Percentiles rank a stretch among this genome's conserved stretches.
These are phyloP conservation scores for Agaricales sp. DNA, from an alignment of 1,284 basidiomycete genomes.

Conservation along the genomic window DNA sequence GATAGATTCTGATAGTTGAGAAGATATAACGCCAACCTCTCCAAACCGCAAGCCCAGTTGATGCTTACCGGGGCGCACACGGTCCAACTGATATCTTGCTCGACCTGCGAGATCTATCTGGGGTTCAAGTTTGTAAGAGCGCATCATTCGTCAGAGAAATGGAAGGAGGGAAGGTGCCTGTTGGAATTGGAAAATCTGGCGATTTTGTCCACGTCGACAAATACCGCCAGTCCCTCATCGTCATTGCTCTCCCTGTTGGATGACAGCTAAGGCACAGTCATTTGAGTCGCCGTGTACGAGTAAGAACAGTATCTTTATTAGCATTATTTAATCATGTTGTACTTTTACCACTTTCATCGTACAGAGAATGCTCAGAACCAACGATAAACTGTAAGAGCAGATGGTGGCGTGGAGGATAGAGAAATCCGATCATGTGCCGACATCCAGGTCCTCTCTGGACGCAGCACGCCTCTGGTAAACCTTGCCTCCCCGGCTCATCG, in stretches of 20 bases:
- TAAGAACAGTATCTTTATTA: background rate
- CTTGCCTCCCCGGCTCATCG: background rate
- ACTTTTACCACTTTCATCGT: background rate
- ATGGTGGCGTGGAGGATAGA: background rate
- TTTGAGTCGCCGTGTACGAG: too few relatives aligned
- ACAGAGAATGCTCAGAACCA: background rate
- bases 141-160: slow-evolving; percentile 43
- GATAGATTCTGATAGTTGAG: slow-evolving; percentile 1
- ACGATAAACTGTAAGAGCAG: too few relatives aligned
- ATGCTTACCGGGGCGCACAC: slow-evolving; percentile 58
- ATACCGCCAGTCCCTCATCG: background rate
- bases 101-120: slow-evolving; percentile 36
- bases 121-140: slow-evolving; percentile 57
- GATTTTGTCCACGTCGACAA: background rate
- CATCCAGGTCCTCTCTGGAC: background rate
- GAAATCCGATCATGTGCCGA: background rate
- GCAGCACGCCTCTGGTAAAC: too few relatives aligned
- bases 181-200: slow-evolving; percentile 38
- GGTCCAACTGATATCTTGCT: slow-evolving; percentile 43
- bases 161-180: slow-evolving; percentile 50
- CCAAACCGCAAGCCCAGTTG: slow-evolving; percentile 33
- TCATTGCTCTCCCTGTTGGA: background rate
- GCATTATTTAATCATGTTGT: background rate
- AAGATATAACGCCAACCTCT: slow-evolving; percentile 32
- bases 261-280: too few relatives aligned